phyloP scores from a whole-genome alignment of 2,329 filamentous ascomycete species.

The Fusarium sororula region DNA sequence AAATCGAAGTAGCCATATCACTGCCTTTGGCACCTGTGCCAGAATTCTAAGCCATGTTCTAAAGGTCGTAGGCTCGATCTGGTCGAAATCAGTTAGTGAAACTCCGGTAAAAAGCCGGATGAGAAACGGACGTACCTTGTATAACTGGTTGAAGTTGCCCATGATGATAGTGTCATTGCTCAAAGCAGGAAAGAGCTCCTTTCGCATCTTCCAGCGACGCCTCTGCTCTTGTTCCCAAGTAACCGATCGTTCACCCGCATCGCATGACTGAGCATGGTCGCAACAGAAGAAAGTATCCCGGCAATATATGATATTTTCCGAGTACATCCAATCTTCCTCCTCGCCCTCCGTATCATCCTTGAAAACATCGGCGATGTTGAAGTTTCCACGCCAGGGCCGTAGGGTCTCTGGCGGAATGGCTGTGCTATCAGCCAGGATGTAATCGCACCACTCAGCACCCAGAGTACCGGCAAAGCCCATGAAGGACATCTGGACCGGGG shows the following conservation, averaged over 20 bases:
- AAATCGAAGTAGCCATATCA: slow-evolving; percentile 96
- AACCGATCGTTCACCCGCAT: slow-evolving; percentile 70
- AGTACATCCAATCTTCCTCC: slow-evolving; percentile 88
- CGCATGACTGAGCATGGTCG: slow-evolving; percentile 92
- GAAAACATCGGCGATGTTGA: slow-evolving; percentile 76
- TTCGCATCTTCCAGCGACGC: slow-evolving; percentile 90
- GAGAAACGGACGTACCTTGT: slow-evolving; percentile 74
- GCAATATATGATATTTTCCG: slow-evolving; percentile 95
- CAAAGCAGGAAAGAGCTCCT: slow-evolving; percentile 86
- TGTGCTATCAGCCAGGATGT: slow-evolving; percentile 88
- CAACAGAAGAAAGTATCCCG: slow-evolving; percentile 98
- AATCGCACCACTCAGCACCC: slow-evolving; percentile 98
- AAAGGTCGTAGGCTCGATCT: slow-evolving; percentile 98
- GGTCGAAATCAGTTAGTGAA: slow-evolving; percentile 5
- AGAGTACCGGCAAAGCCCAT: slow-evolving; percentile 98
- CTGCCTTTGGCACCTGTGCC: slow-evolving; percentile 81
- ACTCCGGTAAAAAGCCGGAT: background rate
- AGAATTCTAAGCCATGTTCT: slow-evolving; percentile 95
- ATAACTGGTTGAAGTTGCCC: slow-evolving; percentile 98
- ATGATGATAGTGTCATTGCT: slow-evolving; percentile 88
- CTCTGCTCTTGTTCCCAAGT: slow-evolving; percentile 86
- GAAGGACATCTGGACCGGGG: slow-evolving; percentile 98
- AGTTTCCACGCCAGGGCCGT: slow-evolving; percentile 79
- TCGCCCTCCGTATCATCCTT: slow-evolving; percentile 73
- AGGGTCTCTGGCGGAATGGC: slow-evolving; percentile 86